Evolutionary conservation across 108 stramenopile genomes (phyloP), one percentile per base, ranked within the genome.

Genomic region (Nannochloropsis oceanica): DNA sequence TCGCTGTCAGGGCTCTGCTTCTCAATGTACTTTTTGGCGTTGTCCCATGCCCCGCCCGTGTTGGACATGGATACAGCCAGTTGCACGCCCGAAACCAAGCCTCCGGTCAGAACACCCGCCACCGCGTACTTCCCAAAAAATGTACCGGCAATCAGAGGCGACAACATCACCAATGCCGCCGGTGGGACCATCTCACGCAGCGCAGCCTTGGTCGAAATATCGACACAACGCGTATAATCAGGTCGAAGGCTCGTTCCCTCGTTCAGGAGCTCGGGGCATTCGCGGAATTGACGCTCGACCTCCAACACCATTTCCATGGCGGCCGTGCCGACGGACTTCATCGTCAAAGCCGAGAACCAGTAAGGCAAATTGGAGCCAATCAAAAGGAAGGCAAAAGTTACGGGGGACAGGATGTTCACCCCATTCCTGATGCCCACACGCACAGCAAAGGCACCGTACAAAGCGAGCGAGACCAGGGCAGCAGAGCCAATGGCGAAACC

Each of bases 401-500:
- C 85, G 25, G 98, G 98, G 82, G 95, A 89, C 25, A 96, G 90
- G 93, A 98, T 95, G 91, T 96, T 95, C 83, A 96, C 96, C 82
- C 94, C 94, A 80, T 91, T 85, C 26, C 95, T 84, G 82, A 93
- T 91, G 81, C 95, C 94, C 85, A 97, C 94, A 84, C 96, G 96
- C 81, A 95, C 95, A 42, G 97, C 96, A 85, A 97, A 99, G 43
- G 98, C 97, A 46, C 95, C 96, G 87, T 97, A 97, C 24, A 99
- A 93, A 79, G 96, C 97, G 42, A 99, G 92, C 42, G 97, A 97
- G 34, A 97, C 97, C 86, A 99, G 94, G n/a, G 96, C 98, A 82
- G 98, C 98, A 43, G 96, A 97, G 81, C 98, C 98, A 86, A 99
- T 99, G 50, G 98, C 98, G 85, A 99, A 99, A 44, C 98, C 98